Base-by-base conservation (phyloP, 164 flowering plant species). In the Nymphaea colorata region DNA sequence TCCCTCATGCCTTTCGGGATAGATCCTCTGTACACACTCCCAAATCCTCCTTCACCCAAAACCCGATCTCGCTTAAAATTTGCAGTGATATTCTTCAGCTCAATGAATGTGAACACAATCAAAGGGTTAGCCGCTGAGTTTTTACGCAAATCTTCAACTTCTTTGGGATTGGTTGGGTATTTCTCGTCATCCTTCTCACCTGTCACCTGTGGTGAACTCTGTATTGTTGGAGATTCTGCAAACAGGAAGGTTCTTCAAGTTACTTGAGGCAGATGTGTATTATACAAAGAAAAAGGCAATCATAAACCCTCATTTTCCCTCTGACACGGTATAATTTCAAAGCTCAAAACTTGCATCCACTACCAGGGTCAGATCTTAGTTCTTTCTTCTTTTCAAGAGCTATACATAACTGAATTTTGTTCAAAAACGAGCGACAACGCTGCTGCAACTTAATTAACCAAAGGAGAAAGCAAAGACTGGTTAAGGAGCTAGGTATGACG, bases 11-110 rank as follows among this genome's bases (percentile, higher is more conserved):
- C 92, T 61, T 82, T 84, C 25, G 85, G 41, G 36, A 93, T 76
- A 67, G 79, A 82, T 4, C 98, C 98, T 79, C 89, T 93, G 72
- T 87, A 93, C 70, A 93, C 97, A 74, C 83, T 83, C 70, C 97
- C 97, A 73, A 93, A 93, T 59, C 98, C 98, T n/a, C 98, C 98
- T 57, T 94, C 96, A 66, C 98, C 98, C 67, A 93, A 72, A 71
- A 93, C 72, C 62, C 78, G 69, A 64, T 89, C 97, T 44, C 79
- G 86, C 80, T 94, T 84, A 68, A 90, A 93, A 68, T 91, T 87
- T 15, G 72, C 84, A 0, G 98, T 93, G 41, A 93, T 87, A 51
- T 65, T 71, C 72, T 84, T 87, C 15, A 93, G 77, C 61, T 91
- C 94, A 42, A 76, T 80, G 70, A 68, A 93, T 10, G 88, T 80